Conservation (phyloP, 2,329 filamentous ascomycete genomes). For the Xenoacremonium recifei region DNA sequence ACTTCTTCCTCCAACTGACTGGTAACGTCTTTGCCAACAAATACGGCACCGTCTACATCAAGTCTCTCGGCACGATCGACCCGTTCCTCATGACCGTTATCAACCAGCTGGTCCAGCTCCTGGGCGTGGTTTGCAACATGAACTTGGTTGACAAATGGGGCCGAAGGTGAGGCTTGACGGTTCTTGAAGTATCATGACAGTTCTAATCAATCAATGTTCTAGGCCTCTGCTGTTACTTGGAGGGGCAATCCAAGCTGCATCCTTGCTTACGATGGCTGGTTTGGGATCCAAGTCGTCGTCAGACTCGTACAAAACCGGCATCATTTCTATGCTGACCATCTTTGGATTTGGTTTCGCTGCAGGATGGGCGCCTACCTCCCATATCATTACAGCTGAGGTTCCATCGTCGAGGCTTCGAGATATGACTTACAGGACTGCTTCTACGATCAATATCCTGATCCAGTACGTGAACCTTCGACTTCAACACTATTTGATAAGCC, state of each 20-base stretch:
- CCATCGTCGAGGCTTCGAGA: not conserved
- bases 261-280: not conserved
- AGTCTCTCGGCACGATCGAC: conserved; percentile 26
- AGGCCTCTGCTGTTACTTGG: conserved; percentile 1
- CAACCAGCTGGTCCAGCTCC: conserved; percentile 17
- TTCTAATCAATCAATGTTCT: not conserved
- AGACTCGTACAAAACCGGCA: conserved; percentile 9
- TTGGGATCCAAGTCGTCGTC: conserved; percentile 8
- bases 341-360: conserved; percentile 8
- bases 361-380: not conserved
- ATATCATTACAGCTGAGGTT: not conserved
- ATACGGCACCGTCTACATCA: conserved; percentile 31
- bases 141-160: conserved; percentile 19
- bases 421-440: not conserved
- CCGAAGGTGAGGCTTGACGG: conserved; percentile 7
- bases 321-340: conserved; percentile 27
- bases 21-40: conserved; percentile 28
- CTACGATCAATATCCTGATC: not conserved
- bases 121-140: conserved; percentile 13
- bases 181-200: not conserved
- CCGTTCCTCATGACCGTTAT: conserved; percentile 25
- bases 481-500: too few relatives aligned
- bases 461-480: too few relatives aligned
- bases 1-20: conserved; percentile 31
- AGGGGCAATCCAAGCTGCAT: not conserved